A percentile compares a stretch with the other conserved stretches of the same genome.
phyloP scores from a whole-genome alignment of 441 rosid species.

The Arabidopsis hybrid region DNA sequence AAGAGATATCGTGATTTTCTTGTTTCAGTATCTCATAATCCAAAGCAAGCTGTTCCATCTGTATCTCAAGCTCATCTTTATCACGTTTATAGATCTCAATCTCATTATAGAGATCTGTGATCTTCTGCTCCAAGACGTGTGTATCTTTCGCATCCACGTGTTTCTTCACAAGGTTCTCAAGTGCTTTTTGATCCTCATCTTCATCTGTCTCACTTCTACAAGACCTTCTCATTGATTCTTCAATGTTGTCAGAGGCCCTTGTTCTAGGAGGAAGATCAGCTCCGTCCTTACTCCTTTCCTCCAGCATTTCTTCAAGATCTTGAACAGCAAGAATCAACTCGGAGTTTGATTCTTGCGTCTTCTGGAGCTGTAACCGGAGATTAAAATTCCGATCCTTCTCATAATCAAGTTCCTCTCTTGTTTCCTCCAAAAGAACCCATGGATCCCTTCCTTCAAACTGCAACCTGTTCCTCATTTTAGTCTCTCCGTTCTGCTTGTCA shows the following conservation, averaged over 20 bases:
- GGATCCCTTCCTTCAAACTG: slow-evolving; percentile 65
- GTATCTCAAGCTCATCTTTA: slow-evolving; percentile 60
- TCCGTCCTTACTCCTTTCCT: slow-evolving; percentile 53
- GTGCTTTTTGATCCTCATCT: slow-evolving; percentile 83
- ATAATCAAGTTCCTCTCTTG: slow-evolving; percentile 67
- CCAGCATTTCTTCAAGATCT: slow-evolving; percentile 83
- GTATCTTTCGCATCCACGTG: slow-evolving; percentile 67
- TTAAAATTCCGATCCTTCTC: slow-evolving; percentile 80
- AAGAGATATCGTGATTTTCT: slow-evolving; percentile 56
- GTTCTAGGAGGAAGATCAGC: slow-evolving; percentile 43
- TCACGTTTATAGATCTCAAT: slow-evolving; percentile 81
- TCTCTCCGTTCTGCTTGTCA: slow-evolving; percentile 53
- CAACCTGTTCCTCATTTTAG: slow-evolving; percentile 53
- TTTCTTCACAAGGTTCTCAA: slow-evolving; percentile 84
- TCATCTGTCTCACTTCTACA: slow-evolving; percentile 62
- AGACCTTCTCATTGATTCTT: slow-evolving; percentile 39
- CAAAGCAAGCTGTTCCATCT: slow-evolving; percentile 52
- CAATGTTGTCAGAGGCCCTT: slow-evolving; percentile 40
- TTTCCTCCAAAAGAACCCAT: slow-evolving; percentile 65
- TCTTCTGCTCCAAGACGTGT: slow-evolving; percentile 66
- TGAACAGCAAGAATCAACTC: slow-evolving; percentile 85
- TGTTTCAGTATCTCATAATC: slow-evolving; percentile 56
- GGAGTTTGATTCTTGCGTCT: slow-evolving; percentile 80
- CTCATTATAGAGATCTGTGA: slow-evolving; percentile 73
- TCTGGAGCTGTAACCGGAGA: slow-evolving; percentile 75